Base-by-base conservation (phyloP, 768 basidiomycete genomes). In the Mrakia blollopis region DNA sequence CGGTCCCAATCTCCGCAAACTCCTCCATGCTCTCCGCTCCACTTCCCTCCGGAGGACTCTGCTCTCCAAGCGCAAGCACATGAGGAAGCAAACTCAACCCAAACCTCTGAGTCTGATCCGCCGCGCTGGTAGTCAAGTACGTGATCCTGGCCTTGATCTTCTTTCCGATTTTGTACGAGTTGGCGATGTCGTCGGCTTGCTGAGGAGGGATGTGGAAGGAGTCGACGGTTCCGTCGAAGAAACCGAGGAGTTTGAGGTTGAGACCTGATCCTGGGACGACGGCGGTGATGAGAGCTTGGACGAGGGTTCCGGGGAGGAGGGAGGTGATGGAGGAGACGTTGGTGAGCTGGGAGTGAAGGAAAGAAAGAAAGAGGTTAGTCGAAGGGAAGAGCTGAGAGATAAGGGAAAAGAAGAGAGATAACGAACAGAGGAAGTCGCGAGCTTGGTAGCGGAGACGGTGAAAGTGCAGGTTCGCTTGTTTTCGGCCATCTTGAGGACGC, bases 181-280 rank as follows among this genome's bases (percentile, higher is more conserved):
- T 80, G 39, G 82, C 81, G 85, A 85, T 30, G 82, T 81, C 80
- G 18, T 75, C 73, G 47, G 68, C 18, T 5, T 72, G 35, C 2
- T 76, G 68, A 14, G 83, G 68, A 14, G 80, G 87, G 21, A 96
- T 84, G 84, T 98, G 96, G 76, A 91, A 87, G 50, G 89, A 86
- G 81, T 97, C 94, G 35, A 92, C 86, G 0, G 93, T 96, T 44
- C 94, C 96, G 52, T 92, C 91, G 83, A 94, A 98, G 83, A 91
- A 95, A 0, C 93, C 94, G 35, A 95, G 87, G 25, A 98, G 86
- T 84, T 96, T 95, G 41, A 98, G 85, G 82, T 92, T 92, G 47
- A 98, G 85, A 25, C 97, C 97, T 35, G 84, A 86, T 32, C 71
- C 70, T 23, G 90, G 85, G 60, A 89, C 86, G 30, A 91, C 87